Evolutionary conservation across 352 stramenopile genomes (phyloP).

Genomic region (Peronosclerospora sorghi): DNA sequence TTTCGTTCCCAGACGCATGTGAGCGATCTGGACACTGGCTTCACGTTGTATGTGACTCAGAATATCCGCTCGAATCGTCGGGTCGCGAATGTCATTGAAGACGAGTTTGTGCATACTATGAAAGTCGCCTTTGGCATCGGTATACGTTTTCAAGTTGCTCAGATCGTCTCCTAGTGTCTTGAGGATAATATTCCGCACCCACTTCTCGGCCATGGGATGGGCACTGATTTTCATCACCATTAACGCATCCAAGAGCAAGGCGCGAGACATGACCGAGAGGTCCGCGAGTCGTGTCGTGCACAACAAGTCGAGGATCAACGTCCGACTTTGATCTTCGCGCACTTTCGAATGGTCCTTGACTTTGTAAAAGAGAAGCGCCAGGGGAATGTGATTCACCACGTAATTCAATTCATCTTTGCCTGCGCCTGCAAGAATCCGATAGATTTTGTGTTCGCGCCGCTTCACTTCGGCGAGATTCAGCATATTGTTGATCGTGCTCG

Average conservation of each 20-base stretch:
- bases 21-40: constrained; percentile 88
- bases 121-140: constrained; percentile 94
- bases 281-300: constrained; percentile 88
- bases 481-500: constrained; percentile 85
- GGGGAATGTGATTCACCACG: constrained; percentile 89
- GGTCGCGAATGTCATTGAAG: constrained; percentile 91
- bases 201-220: constrained; percentile 89
- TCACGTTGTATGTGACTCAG: constrained; percentile 93
- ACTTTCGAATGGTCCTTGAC: constrained; percentile 88
- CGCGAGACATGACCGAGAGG: constrained; percentile 87
- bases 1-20: constrained; percentile 87
- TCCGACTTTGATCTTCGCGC: constrained; percentile 78
- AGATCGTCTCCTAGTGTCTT: constrained; percentile 94
- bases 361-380: constrained; percentile 97
- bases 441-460: constrained; percentile 90
- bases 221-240: constrained; percentile 96
- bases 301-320: constrained; percentile 91
- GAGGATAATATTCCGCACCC: constrained; percentile 94
- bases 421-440: constrained; percentile 89
- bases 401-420: constrained; percentile 95
- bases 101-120: constrained; percentile 97
- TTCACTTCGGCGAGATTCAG: constrained; percentile 74
- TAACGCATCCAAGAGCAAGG: constrained; percentile 91
- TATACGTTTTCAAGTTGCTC: constrained; percentile 93
- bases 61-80: constrained; percentile 86